Base-by-base conservation (phyloP, 139 green algal species). In the Chloropicon primus region DNA sequence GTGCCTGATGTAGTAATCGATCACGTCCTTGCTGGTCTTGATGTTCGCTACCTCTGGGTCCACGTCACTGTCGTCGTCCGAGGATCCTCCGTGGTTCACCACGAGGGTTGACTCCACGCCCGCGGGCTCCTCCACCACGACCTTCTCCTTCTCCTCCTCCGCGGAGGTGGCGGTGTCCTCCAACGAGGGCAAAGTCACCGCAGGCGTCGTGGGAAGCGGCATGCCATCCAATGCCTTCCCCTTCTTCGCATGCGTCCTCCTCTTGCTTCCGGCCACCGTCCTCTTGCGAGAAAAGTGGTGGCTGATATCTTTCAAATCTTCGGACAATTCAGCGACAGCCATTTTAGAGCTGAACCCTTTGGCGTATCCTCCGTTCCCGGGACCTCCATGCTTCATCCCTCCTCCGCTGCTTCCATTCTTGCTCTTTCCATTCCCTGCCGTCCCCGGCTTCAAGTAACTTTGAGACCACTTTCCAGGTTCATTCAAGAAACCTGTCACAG, bases 1-100 rank as follows among this genome's bases (percentile, higher is more conserved):
- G 75, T 89, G 89, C 41, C 87, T 87, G 21, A 83, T 88, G 78
- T 92, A 94, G 72, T 91, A 92, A 28, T 89, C 87, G 25, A 92
- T 79, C 53, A 92, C 85, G 81, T 92, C 85, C 62, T 92, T 86
- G 23, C 85, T 84, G 21, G 86, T 92, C 28, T 87, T 74, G 21
- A 93, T 81, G 25, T 62, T 62, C 41, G 41, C 41, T 5, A 62
- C 41, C 41, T 62, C 41, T 5, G 41, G 41, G 41, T 62, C 41
- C 41, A 62, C 41, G 41, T 62, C 41, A n/a, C 10, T n/a, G 10
- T 62, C 41, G 5, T 62, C 41, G 5, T 62, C 41, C 41, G 41
- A 62, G 41, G 41, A 62, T n/a, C 41, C 41, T 5, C 41, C 41
- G 10, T n/a, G 41, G 41, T 5, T 62, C 10, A 17, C 10, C 41